These are phyloP conservation scores for Volvox africanus DNA, from an alignment of 139 green algal species.

Conservation along the genomic window DNA sequence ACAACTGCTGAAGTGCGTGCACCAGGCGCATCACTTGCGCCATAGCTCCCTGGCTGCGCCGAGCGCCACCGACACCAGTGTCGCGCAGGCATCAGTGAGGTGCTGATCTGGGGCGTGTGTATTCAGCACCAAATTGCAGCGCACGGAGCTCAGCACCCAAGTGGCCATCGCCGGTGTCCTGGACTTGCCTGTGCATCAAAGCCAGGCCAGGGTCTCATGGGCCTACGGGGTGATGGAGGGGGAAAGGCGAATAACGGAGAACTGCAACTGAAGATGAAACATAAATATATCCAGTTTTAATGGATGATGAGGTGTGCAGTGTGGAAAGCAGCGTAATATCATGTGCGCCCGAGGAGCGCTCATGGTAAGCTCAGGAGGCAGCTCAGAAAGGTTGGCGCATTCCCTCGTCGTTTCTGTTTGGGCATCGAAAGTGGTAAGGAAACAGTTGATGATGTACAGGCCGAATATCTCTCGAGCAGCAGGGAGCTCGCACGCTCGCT, in stretches of 20 bases:
- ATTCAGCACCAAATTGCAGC: conserved; percentile 20
- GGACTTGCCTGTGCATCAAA: conserved; percentile 12
- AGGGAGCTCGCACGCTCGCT: too few species aligned
- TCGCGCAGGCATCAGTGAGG: not conserved
- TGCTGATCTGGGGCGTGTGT: conserved; percentile 4
- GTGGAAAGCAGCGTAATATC: too few species aligned
- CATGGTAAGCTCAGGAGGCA: too few species aligned
- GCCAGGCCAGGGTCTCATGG: too few species aligned
- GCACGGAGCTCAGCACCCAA: not conserved
- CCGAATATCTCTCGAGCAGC: too few species aligned
- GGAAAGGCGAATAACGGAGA: not conserved
- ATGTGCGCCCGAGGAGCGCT: too few species aligned
- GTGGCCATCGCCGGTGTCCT: conserved; percentile 2
- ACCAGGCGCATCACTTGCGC: not conserved
- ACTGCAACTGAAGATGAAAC: too few species aligned
- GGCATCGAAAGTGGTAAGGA: too few species aligned
- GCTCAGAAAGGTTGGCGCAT: too few species aligned
- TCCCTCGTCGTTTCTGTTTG: too few species aligned
- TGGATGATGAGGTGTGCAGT: not conserved
- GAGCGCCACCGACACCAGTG: not conserved
- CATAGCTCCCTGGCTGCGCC: not conserved
- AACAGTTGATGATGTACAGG: too few species aligned
- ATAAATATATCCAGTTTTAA: not conserved
- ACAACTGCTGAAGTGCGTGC: not conserved
- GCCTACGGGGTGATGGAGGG: not conserved